Percentiles rank a stretch among this genome's conserved stretches.
These are phyloP conservation scores for Trypanosoma rangeli DNA, from an alignment of 208 protist genomes.

Conservation along the genomic window DNA sequence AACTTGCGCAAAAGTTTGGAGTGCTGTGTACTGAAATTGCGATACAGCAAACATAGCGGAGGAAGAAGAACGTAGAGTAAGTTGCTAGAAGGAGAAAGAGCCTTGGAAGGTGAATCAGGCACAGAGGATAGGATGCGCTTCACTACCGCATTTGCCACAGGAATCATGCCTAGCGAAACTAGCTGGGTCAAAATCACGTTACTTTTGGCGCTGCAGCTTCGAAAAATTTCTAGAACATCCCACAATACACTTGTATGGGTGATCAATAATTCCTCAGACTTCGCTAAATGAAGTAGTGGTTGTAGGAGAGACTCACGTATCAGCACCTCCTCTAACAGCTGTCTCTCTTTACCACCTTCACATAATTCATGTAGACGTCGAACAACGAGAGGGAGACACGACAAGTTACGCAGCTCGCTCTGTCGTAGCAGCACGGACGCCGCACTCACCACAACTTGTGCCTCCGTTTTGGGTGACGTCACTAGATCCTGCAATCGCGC, in stretches of 20 bases:
- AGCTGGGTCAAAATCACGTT: conserved; percentile 31
- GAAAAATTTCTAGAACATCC: conserved; percentile 29
- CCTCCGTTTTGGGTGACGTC: conserved; percentile 7
- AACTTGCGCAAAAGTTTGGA: conserved; percentile 36
- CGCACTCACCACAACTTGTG: conserved; percentile 14
- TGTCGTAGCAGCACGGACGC: conserved; percentile 23
- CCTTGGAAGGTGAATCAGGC: conserved; percentile 12
- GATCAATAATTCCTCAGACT: conserved; percentile 20
- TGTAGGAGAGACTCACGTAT: conserved; percentile 43
- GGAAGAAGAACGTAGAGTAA: conserved; percentile 29
- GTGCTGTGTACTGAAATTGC: conserved; percentile 34
- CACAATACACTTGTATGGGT: conserved; percentile 31
- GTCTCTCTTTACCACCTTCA: conserved; percentile 10
- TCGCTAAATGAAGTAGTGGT: conserved; percentile 41
- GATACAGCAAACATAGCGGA: conserved; percentile 35
- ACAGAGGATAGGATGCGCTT: conserved; percentile 20
- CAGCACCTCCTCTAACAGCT: conserved; percentile 35
- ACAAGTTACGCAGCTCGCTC: conserved; percentile 5
- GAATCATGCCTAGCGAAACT: conserved; percentile 38
- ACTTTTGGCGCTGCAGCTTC: conserved; percentile 24
- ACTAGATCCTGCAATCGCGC: conserved; percentile 25
- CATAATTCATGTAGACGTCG: conserved; percentile 31
- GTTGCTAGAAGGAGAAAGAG: not conserved
- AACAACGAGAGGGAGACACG: conserved; percentile 24
- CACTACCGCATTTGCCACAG: conserved; percentile 33